A percentile compares a stretch with the other conserved stretches of the same genome.
Conservation (phyloP, 495 filamentous ascomycete genomes). For the Glutinoglossum americanum region DNA sequence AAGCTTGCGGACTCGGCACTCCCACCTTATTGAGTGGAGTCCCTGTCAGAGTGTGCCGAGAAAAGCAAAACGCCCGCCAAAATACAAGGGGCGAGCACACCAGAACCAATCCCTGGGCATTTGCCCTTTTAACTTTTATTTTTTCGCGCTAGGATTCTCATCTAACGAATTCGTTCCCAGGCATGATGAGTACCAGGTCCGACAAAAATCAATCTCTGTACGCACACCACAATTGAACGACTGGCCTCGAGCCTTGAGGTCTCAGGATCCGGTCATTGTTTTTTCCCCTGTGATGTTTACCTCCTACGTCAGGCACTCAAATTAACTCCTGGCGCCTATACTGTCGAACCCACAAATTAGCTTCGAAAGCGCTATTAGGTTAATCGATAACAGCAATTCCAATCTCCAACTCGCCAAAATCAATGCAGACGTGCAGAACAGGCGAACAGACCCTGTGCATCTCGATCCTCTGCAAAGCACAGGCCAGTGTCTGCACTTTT, state of each 20-base stretch:
- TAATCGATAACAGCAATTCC: not conserved
- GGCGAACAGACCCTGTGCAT: not conserved
- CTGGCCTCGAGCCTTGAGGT: not conserved
- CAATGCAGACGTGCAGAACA: not conserved
- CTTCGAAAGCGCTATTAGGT: not conserved
- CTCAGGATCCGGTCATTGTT: not conserved
- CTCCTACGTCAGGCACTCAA: not conserved
- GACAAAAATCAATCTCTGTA: not conserved
- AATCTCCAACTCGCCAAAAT: not conserved
- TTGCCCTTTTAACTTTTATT: not conserved
- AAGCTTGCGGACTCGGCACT: not conserved
- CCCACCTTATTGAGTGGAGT: not conserved
- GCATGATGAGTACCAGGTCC: not conserved
- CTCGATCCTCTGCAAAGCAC: not conserved
- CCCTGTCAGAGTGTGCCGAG: not conserved
- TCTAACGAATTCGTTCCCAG: not conserved
- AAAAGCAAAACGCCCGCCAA: not conserved
- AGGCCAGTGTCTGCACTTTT: not conserved
- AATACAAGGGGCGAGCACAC: not conserved
- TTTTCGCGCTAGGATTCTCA: not conserved
- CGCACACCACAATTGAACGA: not conserved
- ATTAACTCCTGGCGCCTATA: not conserved
- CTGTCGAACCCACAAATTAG: not conserved
- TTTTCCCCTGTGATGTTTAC: not conserved
- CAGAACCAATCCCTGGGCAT: not conserved